phyloP scores from a whole-genome alignment of 2,329 filamentous ascomycete genomes.

The Triangularia verruculosa region DNA sequence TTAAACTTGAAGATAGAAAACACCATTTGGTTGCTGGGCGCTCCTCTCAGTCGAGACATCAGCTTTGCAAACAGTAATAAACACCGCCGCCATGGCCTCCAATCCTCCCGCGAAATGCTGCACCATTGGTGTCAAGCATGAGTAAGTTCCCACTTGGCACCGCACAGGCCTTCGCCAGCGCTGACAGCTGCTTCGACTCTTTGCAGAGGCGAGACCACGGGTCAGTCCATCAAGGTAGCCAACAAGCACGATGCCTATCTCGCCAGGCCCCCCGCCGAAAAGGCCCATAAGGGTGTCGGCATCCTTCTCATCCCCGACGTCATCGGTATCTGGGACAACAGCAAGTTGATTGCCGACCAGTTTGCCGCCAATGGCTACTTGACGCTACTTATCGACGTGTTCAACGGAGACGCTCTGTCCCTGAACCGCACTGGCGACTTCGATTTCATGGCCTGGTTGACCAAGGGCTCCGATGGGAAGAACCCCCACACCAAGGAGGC shows the following conservation, averaged over 20 bases:
- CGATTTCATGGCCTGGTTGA: slow-evolving; percentile 43
- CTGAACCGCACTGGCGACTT: slow-evolving; percentile 47
- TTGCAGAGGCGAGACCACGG: slow-evolving; percentile 46
- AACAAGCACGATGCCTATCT: slow-evolving; percentile 50
- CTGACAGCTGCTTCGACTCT: neutral
- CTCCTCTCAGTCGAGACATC: neutral
- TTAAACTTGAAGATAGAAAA: neutral
- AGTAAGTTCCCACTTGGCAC: slow-evolving; percentile 39
- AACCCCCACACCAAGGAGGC: slow-evolving; percentile 46
- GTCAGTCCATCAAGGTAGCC: slow-evolving; percentile 44
- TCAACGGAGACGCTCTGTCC: slow-evolving; percentile 61
- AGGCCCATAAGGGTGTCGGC: slow-evolving; percentile 40
- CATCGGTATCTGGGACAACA: slow-evolving; percentile 55
- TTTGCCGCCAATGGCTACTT: slow-evolving; percentile 72
- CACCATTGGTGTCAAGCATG: slow-evolving; percentile 49
- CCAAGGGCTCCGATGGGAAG: slow-evolving; percentile 45
- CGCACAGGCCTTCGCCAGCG: neutral
- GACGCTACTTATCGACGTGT: slow-evolving; percentile 66
- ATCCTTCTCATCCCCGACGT: slow-evolving; percentile 50
- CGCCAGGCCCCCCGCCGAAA: slow-evolving; percentile 43
- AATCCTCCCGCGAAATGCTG: slow-evolving; percentile 53
- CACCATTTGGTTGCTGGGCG: too few species aligned
- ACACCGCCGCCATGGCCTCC: slow-evolving; percentile 46
- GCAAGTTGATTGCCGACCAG: slow-evolving; percentile 68
- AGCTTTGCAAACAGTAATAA: neutral